Percentiles rank a stretch among this genome's conserved stretches.
These are phyloP conservation scores for Lyophyllum atratum DNA, from an alignment of 768 basidiomycete genomes.

Conservation along the genomic window DNA sequence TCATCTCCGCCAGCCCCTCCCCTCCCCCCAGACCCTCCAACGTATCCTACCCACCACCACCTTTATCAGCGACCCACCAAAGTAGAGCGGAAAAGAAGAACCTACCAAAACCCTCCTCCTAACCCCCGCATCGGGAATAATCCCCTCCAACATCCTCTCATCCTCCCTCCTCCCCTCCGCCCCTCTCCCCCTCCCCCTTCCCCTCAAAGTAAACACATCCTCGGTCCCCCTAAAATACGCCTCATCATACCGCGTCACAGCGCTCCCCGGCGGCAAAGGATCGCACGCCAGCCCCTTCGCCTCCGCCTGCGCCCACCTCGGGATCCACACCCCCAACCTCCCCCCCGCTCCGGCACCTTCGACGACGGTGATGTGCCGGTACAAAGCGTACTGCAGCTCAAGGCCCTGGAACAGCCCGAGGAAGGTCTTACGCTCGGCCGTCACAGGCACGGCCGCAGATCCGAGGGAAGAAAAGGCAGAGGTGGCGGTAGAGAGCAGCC, in stretches of 20 bases:
- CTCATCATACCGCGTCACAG: conserved; percentile 63
- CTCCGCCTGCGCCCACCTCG: conserved; percentile 35
- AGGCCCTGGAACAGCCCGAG: conserved; percentile 39
- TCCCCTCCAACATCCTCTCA: conserved; percentile 52
- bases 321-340: background rate
- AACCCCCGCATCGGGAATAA: conserved; percentile 60
- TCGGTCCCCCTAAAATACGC: conserved; percentile 74
- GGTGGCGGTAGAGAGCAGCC: conserved; percentile 67
- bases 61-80: conserved; percentile 44
- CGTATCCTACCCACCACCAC: conserved; percentile 39
- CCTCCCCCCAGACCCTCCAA: conserved; percentile 53
- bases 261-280: conserved; percentile 75
- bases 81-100: conserved; percentile 21
- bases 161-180: conserved; percentile 41
- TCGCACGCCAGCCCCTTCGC: conserved; percentile 74
- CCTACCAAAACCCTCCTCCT: conserved; percentile 42
- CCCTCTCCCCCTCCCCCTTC: conserved; percentile 32
- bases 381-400: conserved; percentile 53
- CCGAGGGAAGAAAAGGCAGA: conserved; percentile 41
- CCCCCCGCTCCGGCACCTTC: conserved; percentile 50
- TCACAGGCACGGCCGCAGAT: conserved; percentile 29
- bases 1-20: conserved; percentile 66
- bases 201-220: conserved; percentile 41
- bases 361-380: conserved; percentile 78
- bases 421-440: conserved; percentile 33